Percentiles rank a stretch among this genome's conserved stretches.
phyloP scores from a whole-genome alignment of 768 basidiomycete species.

The Inosperma sp. region DNA sequence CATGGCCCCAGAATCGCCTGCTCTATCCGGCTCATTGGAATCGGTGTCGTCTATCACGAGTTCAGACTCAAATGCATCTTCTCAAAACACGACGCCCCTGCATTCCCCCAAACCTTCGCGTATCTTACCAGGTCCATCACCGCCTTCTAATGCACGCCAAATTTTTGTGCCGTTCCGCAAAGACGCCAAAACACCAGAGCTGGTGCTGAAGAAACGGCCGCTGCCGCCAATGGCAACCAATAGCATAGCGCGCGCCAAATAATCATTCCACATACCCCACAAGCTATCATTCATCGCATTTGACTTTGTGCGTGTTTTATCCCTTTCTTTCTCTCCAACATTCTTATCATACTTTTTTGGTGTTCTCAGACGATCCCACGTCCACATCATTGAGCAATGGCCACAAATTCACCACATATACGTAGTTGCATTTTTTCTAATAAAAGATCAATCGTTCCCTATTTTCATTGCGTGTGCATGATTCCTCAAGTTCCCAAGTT shows the following conservation, averaged over 20 bases:
- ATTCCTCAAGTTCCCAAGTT: no score
- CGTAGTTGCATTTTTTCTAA: no score
- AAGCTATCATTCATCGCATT: neutral
- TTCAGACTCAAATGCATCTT: slow-evolving; percentile 3
- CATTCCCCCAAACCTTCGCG: slow-evolving; percentile 6
- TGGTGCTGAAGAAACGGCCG: slow-evolving; percentile 36
- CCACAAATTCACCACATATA: neutral
- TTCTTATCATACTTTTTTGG: neutral
- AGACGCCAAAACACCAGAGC: slow-evolving; percentile 48
- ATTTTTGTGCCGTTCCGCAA: slow-evolving; percentile 51
- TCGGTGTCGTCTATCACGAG: neutral
- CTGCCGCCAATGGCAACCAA: neutral
- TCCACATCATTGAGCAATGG: no score
- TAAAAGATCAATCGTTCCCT: no score
- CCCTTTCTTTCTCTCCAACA: neutral
- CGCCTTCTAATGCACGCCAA: slow-evolving; percentile 21
- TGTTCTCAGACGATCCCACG: no score
- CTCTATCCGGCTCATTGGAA: slow-evolving; percentile 5
- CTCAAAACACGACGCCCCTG: slow-evolving; percentile 1
- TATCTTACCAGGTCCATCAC: neutral
- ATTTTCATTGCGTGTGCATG: no score
- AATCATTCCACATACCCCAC: neutral
- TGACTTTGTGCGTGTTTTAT: neutral
- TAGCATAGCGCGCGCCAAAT: slow-evolving; percentile 5
- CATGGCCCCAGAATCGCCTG: slow-evolving; percentile 13